Base-by-base conservation (phyloP, 495 filamentous ascomycete genomes). In the Saxophila tyrrhenica region DNA sequence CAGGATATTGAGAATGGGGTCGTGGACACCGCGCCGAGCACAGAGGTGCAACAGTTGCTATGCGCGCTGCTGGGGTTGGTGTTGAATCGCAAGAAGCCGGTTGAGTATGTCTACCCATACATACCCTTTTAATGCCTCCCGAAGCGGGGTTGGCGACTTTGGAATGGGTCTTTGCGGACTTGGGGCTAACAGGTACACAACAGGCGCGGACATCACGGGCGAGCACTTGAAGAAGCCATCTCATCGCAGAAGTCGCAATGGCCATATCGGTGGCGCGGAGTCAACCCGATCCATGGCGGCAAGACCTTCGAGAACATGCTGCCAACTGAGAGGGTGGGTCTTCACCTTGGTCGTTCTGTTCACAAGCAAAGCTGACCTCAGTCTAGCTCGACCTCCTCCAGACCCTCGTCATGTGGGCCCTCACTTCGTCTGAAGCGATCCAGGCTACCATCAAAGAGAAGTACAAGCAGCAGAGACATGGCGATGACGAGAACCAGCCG, bases 51-150 rank as follows among this genome's bases (percentile, higher is more conserved):
- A 71, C 76, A 81, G 62, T 78, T 98, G 43, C 73, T 98, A 29
- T 97, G 94, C 75, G 87, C 88, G 61, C 72, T 98, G 43, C 69
- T 98, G 20, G 80, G 87, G 25, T 73, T 97, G 64, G 78, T 95
- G 50, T 75, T 97, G 58, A 98, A 98, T 64, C 81, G 92, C 63
- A 97, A 97, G 76, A 95, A 98, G 65, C 86, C 92, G 73, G 85
- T 97, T 63, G 94, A 97, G 92, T 98, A 80, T 71, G 89, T 75
- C 62, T 62, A 62, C 65, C 45, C 21, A 10, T 21, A 44, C 41
- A 5, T 7, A 7, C 7, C 7, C 5, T 35, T 35, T 35, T 5
- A n/a, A n/a, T n/a, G n/a, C n/a, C n/a, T n/a, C n/a, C n/a, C n/a
- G n/a, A n/a, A n/a, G n/a, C n/a, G n/a, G n/a, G n/a, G n/a, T n/a